Percentiles rank a stretch among this genome's conserved stretches.
phyloP scores from a whole-genome alignment of 345 rosid genomes.

The Clarkia xantiana region DNA sequence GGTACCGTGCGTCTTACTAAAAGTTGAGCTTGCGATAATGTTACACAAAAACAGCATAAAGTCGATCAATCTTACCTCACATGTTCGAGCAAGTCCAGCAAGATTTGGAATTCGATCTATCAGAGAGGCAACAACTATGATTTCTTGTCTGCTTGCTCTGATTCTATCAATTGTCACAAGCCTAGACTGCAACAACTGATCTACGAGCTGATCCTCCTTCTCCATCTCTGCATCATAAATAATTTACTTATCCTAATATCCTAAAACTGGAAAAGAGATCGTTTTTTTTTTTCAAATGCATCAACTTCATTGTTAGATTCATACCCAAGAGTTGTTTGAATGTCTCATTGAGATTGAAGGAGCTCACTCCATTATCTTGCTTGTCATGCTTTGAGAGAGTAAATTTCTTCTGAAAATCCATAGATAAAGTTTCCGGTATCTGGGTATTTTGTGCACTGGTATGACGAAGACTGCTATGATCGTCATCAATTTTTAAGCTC shows the following conservation, averaged over 20 bases:
- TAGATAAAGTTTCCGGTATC: conserved; percentile 18
- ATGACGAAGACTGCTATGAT: conserved; percentile 14
- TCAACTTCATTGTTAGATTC: too few species aligned
- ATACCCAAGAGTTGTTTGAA: conserved; percentile 37
- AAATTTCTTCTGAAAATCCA: conserved; percentile 79
- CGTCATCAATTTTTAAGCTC: conserved; percentile 44
- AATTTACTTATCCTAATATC: conserved; percentile 5
- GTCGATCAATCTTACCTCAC: conserved; percentile 47
- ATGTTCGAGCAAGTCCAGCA: conserved; percentile 89
- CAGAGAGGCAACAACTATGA: conserved; percentile 82
- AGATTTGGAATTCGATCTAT: conserved; percentile 91
- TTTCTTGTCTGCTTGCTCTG: conserved; percentile 53
- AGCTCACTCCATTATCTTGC: conserved; percentile 28
- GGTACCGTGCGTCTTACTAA: not conserved
- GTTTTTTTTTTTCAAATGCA: too few species aligned
- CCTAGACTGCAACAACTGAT: conserved; percentile 56
- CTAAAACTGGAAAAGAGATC: not conserved
- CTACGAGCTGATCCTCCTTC: conserved; percentile 67
- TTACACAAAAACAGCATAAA: not conserved
- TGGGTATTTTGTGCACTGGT: conserved; percentile 13
- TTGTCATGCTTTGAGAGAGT: conserved; percentile 55
- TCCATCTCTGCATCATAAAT: conserved; percentile 53
- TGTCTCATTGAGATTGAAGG: conserved; percentile 26
- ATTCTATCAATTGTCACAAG: conserved; percentile 42
- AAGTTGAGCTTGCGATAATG: not conserved